Evolutionary conservation across 2,329 filamentous ascomycete species (phyloP), one percentile per base, ranked within the genome.

Genomic region (Fusarium humuli): DNA sequence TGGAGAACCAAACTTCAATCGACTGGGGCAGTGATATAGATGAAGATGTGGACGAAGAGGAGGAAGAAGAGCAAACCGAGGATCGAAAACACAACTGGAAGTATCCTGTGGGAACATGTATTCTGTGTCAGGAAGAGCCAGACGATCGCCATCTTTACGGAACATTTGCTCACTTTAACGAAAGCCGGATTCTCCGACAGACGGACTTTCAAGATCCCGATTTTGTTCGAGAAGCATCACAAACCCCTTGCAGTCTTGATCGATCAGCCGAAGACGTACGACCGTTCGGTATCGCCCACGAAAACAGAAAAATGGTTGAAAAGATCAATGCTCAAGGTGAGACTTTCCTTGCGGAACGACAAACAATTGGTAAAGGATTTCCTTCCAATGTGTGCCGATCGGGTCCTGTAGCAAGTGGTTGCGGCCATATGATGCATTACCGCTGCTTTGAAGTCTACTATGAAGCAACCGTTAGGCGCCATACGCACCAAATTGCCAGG

Each of bases 401-500:
- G 20, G 96, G 94, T 0, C 92, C 95, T 1, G 91, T 98, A 3
- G 93, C 94, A 13, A 93, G 92, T 37, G 94, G 95, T 12, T 99
- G 96, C 79, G 96, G 96, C 5, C 96, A 99, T 79, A 97, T 99
- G 76, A 99, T 99, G 96, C 96, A 99, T 79, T 98, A 93, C 78
- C 90, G 88, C 72, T 99, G 96, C 81, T 99, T 99, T 77, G 94
- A 98, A 75, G 88, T 92, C 42, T 99, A 98, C 77, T 92, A 93
- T 70, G 89, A 92, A 47, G 94, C 95, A 6, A 97, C 94, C 1
- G 86, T 91, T 56, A 88, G 94, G 65, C 89, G 96, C 41, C 97
- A 99, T 77, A 88, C 88, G 22, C 93, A 96, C 75, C 96, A 99
- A 78, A 97, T 99, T 79, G 94, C 96, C 10, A 88, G 96, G 16